Evolutionary conservation across 1,284 basidiomycete genomes (phyloP).

Genomic region (Waitea zeae): DNA sequence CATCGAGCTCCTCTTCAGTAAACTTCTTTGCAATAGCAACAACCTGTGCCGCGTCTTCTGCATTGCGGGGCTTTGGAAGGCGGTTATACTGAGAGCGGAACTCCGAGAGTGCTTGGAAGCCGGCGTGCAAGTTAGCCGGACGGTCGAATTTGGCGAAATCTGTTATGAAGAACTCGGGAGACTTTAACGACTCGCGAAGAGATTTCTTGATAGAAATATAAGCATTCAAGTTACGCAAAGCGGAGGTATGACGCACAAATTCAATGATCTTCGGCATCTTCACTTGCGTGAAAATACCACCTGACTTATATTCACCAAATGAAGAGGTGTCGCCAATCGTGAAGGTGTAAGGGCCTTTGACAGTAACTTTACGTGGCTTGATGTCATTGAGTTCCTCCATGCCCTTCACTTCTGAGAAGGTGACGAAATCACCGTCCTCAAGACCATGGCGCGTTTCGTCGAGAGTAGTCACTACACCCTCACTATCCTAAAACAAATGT

Average conservation of each 20-base stretch:
- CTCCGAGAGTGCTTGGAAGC: conserved; percentile 86
- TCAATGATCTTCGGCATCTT: conserved; percentile 96
- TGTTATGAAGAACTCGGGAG: conserved; percentile 86
- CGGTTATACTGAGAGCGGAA: conserved; percentile 57
- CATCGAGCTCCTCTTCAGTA: conserved; percentile 61
- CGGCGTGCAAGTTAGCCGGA: conserved; percentile 79
- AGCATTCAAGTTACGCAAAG: conserved; percentile 1
- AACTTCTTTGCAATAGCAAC: conserved; percentile 67
- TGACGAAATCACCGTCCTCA: conserved; percentile 96
- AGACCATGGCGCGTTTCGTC: conserved; percentile 97
- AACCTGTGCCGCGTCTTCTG: conserved; percentile 62
- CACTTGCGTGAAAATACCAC: conserved; percentile 95
- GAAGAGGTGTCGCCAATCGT: conserved; percentile 80
- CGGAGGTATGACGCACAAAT: conserved; percentile 49
- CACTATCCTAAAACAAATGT: no score
- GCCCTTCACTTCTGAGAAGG: conserved; percentile 94
- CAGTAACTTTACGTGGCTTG: conserved; percentile 81
- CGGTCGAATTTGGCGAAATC: conserved; percentile 98
- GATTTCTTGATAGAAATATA: conserved; percentile 55
- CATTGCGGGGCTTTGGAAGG: conserved; percentile 74
- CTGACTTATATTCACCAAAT: conserved; percentile 68
- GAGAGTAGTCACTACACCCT: conserved; percentile 89
- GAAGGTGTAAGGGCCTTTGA: conserved; percentile 96
- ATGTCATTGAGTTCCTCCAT: conserved; percentile 86
- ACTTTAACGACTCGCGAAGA: conserved; percentile 68